Percentiles rank a stretch among this genome's conserved stretches.
Evolutionary conservation across 2,329 filamentous ascomycete genomes (phyloP).

Genomic region (Botrytis tulipae): DNA sequence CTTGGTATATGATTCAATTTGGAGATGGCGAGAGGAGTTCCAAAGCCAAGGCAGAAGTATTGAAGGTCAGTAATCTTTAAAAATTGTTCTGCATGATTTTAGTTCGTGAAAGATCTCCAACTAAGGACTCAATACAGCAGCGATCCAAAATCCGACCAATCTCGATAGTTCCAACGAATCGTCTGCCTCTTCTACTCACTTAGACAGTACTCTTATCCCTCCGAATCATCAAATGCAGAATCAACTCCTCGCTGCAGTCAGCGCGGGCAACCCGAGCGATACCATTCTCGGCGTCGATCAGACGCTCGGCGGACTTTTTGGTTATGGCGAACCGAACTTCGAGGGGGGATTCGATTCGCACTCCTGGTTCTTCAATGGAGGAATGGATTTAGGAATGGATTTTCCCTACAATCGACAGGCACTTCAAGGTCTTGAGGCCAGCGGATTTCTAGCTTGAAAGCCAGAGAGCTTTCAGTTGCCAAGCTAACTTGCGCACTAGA

Average conservation of each 20-base stretch:
- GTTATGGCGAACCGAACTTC: slow-evolving; percentile 68
- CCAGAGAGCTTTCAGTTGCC: not conserved
- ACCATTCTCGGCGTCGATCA: slow-evolving; percentile 28
- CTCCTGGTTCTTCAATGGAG: slow-evolving; percentile 82
- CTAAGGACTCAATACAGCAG: slow-evolving; percentile 46
- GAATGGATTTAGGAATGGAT: slow-evolving; percentile 70
- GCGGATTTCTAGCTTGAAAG: slow-evolving; percentile 30
- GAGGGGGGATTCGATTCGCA: slow-evolving; percentile 49
- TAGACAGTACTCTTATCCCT: slow-evolving; percentile 58
- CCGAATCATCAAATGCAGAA: slow-evolving; percentile 34
- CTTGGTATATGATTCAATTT: slow-evolving; percentile 79
- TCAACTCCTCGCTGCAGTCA: slow-evolving; percentile 30
- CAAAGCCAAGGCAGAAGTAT: slow-evolving; percentile 67
- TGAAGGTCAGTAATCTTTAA: slow-evolving; percentile 57
- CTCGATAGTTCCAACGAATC: slow-evolving; percentile 76
- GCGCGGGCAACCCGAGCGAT: slow-evolving; percentile 31
- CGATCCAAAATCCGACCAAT: slow-evolving; percentile 82
- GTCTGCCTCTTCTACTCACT: slow-evolving; percentile 64
- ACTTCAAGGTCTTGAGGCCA: slow-evolving; percentile 46
- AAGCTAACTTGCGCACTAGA: not conserved
- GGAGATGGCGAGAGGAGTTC: slow-evolving; percentile 81
- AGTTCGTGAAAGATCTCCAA: slow-evolving; percentile 5
- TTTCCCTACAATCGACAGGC: slow-evolving; percentile 70
- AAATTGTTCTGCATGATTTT: slow-evolving; percentile 14
- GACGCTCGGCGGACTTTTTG: slow-evolving; percentile 39